Evolutionary conservation across 2,329 filamentous ascomycete species (phyloP), one percentile per base, ranked within the genome.

Genomic region (Nothomitra cinnamomea): DNA sequence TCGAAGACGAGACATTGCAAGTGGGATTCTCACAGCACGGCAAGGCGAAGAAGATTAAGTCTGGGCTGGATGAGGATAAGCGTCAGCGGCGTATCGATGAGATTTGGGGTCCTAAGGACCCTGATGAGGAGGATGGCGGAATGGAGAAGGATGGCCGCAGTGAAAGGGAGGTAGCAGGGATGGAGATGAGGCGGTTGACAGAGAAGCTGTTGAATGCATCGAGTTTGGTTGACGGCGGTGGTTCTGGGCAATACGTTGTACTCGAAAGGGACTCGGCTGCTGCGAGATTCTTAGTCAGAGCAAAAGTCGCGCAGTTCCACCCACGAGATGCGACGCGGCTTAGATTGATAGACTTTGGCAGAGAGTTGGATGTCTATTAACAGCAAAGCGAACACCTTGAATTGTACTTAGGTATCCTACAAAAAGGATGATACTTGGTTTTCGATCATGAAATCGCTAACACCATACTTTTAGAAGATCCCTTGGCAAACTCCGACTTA

Each of bases 281-380:
- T 15, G 71, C 72, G 5, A 66, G 75, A 43, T 77, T 77, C 57
- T 61, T 78, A 35, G 70, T 78, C 15, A 67, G 72, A 58, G 72
- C 73, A 10, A 78, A 75, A 60, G 70, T 78, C 54, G 75, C 75
- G 13, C 73, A 77, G 56, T 76, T 75, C 51, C 72, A 77, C 60
- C 73, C 74, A 1, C 72, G 70, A 55, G 73, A 78, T 63, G 75
- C 75, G 15, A 65, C 66, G 55, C 70, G 70, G 56, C 58, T 77
- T 56, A 68, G 74, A 32, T 60, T 77, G 57, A 71, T 77, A 56
- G 74, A 77, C 61, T 76, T 77, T 63, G 72, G 72, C 2, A 55
- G 28, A 24, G 49, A 45, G 22, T n/a, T 55, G n/a, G 52, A 55
- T 35, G 48, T 17, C 15, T 49, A 49, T 35, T 49, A 13, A 49